Evolutionary conservation across 305 asterid species (phyloP).

Genomic region (Fraxinus ornus): DNA sequence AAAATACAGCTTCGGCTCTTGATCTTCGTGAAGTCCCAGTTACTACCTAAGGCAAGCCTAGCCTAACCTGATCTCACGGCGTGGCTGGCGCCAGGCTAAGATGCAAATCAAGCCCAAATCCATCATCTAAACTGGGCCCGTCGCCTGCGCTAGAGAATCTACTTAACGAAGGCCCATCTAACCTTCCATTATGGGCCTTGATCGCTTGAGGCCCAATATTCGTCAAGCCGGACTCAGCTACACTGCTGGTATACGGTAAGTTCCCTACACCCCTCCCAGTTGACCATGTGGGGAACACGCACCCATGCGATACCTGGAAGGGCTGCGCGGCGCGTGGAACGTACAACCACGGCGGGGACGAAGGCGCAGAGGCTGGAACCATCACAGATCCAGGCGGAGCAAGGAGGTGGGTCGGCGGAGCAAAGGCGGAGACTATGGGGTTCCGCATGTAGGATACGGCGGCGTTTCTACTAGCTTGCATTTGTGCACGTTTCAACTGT

Average conservation of each 20-base stretch:
- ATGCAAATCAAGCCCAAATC: constrained; percentile 70
- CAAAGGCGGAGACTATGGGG: constrained; percentile 71
- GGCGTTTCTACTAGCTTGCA: constrained; percentile 85
- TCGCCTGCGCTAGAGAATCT: constrained; percentile 54
- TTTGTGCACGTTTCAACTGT: constrained; percentile 80
- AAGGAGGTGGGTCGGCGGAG: constrained; percentile 77
- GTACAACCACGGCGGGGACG: constrained; percentile 64
- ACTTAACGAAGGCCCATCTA: constrained; percentile 67
- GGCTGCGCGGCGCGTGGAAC: constrained; percentile 70
- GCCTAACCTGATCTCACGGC: constrained; percentile 34
- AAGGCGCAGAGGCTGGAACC: constrained; percentile 22
- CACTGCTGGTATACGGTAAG: constrained; percentile 40
- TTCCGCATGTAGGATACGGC: constrained; percentile 76
- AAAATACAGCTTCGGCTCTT: not conserved
- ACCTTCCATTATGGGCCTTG: constrained; percentile 47
- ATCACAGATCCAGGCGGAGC: constrained; percentile 42
- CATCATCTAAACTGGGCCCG: constrained; percentile 58
- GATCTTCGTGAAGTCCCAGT: not conserved
- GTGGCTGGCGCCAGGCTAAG: constrained; percentile 80
- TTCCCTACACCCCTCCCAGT: constrained; percentile 41
- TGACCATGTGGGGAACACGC: constrained; percentile 47
- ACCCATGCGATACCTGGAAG: constrained; percentile 67
- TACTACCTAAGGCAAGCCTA: not conserved
- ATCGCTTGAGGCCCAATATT: constrained; percentile 50
- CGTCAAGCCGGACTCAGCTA: constrained; percentile 38